These are phyloP conservation scores for Hevea brasiliensis DNA, from an alignment of 345 rosid genomes.

Conservation along the genomic window DNA sequence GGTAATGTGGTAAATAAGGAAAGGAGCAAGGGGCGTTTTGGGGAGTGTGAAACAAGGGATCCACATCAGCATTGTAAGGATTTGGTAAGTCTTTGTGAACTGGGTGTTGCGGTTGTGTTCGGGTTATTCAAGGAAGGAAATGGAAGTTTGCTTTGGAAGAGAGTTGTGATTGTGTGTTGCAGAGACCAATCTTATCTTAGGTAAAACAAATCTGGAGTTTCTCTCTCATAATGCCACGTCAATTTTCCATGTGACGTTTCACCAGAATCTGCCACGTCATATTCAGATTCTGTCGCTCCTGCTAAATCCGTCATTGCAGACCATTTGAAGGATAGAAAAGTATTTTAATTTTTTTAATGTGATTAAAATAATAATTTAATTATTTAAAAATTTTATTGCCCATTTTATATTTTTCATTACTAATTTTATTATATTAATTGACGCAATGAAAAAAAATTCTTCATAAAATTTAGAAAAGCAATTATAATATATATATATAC, in stretches of 20 bases:
- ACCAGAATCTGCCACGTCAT: background rate
- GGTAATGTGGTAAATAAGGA: conserved; percentile 7
- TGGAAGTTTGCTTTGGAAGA: background rate
- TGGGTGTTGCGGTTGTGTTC: background rate
- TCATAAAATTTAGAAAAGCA: too few relatives aligned
- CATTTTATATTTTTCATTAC: too few relatives aligned
- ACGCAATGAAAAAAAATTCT: too few relatives aligned
- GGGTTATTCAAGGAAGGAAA: background rate
- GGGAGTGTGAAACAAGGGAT: background rate
- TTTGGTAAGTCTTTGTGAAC: background rate
- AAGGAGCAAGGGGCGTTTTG: background rate
- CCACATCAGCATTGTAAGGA: conserved; percentile 25
- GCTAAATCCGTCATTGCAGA: too few relatives aligned
- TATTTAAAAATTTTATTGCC: too few relatives aligned
- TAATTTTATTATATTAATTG: too few relatives aligned
- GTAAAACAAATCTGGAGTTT: background rate
- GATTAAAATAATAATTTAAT: too few relatives aligned
- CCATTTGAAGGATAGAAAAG: too few relatives aligned
- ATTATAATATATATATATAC: too few relatives aligned
- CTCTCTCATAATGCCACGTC: conserved; percentile 14
- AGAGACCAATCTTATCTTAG: too few relatives aligned
- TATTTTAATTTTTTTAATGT: too few relatives aligned
- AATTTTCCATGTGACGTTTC: background rate
- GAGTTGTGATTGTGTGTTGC: background rate
- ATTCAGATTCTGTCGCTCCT: background rate